phyloP scores from a whole-genome alignment of 148 eudicot species.

The Heliamphora exappendiculata region DNA sequence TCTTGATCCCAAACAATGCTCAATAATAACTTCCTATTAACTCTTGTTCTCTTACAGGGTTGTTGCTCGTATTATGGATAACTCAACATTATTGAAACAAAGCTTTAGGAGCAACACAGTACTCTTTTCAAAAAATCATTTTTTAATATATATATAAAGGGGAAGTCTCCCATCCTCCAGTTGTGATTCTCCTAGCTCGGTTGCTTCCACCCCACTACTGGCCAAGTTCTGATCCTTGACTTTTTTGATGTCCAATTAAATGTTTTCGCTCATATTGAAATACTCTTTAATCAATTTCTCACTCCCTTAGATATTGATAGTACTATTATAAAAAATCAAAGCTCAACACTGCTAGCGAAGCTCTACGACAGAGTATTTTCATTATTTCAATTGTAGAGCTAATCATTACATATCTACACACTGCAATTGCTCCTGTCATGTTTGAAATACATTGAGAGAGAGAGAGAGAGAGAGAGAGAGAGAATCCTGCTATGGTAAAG shows the following conservation, averaged over 20 bases:
- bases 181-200: too few relatives aligned
- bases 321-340: too few relatives aligned
- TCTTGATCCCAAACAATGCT: background rate
- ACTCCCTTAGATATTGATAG: too few relatives aligned
- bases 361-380: too few relatives aligned
- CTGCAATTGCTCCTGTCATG: background rate
- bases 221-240: too few relatives aligned
- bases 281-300: too few relatives aligned
- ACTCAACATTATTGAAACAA: background rate
- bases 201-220: too few relatives aligned
- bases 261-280: too few relatives aligned
- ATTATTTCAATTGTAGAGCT: too few relatives aligned
- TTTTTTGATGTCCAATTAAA: too few relatives aligned
- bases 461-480: background rate
- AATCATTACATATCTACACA: background rate
- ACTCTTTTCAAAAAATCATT: background rate
- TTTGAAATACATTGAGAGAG: background rate
- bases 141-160: background rate
- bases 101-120: background rate
- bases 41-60: background rate
- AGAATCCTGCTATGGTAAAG: background rate
- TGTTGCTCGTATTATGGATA: background rate
- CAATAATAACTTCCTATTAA: background rate
- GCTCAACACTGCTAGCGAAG: too few relatives aligned
- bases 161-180: too few relatives aligned